Base-by-base conservation (phyloP, 495 filamentous ascomycete genomes). In the Lophiostoma macrostomum region DNA sequence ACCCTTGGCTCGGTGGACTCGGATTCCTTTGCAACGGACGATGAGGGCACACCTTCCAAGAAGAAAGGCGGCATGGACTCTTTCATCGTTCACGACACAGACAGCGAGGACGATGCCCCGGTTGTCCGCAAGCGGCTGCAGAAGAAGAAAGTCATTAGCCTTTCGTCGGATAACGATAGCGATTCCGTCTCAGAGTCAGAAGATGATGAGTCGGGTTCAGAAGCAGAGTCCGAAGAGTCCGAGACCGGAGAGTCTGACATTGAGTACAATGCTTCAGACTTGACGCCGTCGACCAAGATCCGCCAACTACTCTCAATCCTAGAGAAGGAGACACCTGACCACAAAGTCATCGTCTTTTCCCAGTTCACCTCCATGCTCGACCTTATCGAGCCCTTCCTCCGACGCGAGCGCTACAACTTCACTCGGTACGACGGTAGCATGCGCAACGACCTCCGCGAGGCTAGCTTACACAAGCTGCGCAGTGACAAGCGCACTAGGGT, bases 331-430 rank as follows among this genome's bases (percentile, higher is more conserved):
- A 79, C 83, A 0, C 67, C 77, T 0, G 69, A 78, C 28, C 84
- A 95, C 75, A 98, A 98, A 68, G 93, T 93, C 68, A 98, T 98
- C 67, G 89, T 98, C 54, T 98, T 98, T 71, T 95, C 89, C 2
- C 87, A 96, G 63, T 96, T 95, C 69, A 98, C 93, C 1, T 90
- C 88, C 5, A 96, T 98, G 93, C 81, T 98, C 39, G 88, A 98
- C 73, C 85, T 96, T 20, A 82, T 97, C 60, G 90, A 97, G 67
- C 93, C 93, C 13, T 96, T 96, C 74, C 73, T 98, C 23, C 74
- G 78, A 16, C 71, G 78, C 25, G 81, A 86, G 18, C 81, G 81
- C 22, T 82, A 94, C 60, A 79, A 75, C 53, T 91, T 84, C 65
- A 86, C 87, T 6, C 84, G 93, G 6, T 98, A 98, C 74, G 93